These are phyloP conservation scores for Eudorina sp. DNA, from an alignment of 139 green algal genomes.

Conservation along the genomic window DNA sequence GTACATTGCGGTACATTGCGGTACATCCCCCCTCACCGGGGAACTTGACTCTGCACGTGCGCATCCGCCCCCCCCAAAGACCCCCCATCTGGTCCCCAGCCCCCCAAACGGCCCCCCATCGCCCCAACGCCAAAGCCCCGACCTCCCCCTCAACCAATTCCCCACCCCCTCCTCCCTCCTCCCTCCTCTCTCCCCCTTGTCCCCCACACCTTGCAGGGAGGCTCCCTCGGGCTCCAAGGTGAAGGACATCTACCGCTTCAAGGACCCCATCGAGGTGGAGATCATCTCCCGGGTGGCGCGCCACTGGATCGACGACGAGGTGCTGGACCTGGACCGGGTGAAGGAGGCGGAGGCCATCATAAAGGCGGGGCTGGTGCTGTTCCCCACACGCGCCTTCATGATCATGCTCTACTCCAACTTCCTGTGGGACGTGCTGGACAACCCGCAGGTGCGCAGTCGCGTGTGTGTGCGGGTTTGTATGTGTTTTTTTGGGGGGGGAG, in stretches of 20 bases:
- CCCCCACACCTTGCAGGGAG: background rate
- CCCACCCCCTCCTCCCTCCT: too few relatives aligned
- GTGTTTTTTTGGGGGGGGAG: background rate
- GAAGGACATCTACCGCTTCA: slow-evolving; percentile 51
- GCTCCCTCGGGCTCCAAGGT: slow-evolving; percentile 33
- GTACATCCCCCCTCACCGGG: too few relatives aligned
- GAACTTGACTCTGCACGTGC: too few relatives aligned
- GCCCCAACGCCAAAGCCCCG: background rate
- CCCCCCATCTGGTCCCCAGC: background rate
- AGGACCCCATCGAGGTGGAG: slow-evolving; percentile 44
- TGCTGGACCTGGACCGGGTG: slow-evolving; percentile 39
- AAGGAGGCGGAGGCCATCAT: slow-evolving; percentile 54
- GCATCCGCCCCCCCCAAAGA: too few relatives aligned
- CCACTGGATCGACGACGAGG: slow-evolving; percentile 45
- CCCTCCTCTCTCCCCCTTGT: background rate
- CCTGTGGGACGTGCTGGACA: slow-evolving; percentile 49
- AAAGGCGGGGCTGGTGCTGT: slow-evolving; percentile 58
- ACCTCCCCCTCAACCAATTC: too few relatives aligned
- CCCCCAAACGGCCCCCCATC: background rate
- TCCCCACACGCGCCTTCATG: slow-evolving; percentile 50
- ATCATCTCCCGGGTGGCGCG: slow-evolving; percentile 38
- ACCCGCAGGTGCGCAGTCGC: slow-evolving; percentile 29
- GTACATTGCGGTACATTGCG: too few relatives aligned
- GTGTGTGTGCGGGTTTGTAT: background rate
- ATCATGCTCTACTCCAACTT: slow-evolving; percentile 59